phyloP scores from a whole-genome alignment of 768 basidiomycete genomes.

The Tricholoma hemisulphureum region DNA sequence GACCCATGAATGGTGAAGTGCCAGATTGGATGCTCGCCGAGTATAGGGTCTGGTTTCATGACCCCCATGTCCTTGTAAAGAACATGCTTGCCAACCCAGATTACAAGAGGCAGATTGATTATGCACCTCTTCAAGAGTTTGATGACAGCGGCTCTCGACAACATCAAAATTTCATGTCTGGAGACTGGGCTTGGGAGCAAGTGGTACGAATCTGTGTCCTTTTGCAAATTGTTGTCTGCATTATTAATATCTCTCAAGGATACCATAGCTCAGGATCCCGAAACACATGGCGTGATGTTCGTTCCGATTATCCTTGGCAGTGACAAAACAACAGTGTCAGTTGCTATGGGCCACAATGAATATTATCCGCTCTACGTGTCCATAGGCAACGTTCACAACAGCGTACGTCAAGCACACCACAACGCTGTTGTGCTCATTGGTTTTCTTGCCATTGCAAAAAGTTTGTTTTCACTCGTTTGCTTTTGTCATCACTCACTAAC shows the following conservation, averaged over 20 bases:
- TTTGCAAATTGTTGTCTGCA: not conserved
- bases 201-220: slow-evolving; percentile 8
- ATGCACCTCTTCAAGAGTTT: slow-evolving; percentile 26
- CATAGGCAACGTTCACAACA: slow-evolving; percentile 6
- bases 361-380: slow-evolving; percentile 17
- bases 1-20: slow-evolving; percentile 12
- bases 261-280: slow-evolving; percentile 9
- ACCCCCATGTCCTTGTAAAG: slow-evolving; percentile 31
- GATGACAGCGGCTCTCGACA: slow-evolving; percentile 11
- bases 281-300: slow-evolving; percentile 11
- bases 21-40: slow-evolving; percentile 31
- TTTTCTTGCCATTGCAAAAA: too few relatives aligned
- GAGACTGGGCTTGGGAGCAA: slow-evolving; percentile 25
- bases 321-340: too few relatives aligned
- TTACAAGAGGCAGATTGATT: slow-evolving; percentile 32
- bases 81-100: slow-evolving; percentile 36
- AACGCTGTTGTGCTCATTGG: too few relatives aligned
- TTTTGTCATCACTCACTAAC: not conserved
- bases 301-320: slow-evolving; percentile 26
- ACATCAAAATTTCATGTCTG: slow-evolving; percentile 23
- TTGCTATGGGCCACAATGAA: slow-evolving; percentile 19
- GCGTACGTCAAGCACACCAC: too few relatives aligned
- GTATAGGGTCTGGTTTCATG: slow-evolving; percentile 33
- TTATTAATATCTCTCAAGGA: not conserved
- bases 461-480: too few relatives aligned